Evolutionary conservation across 192 early-diverging fungal genomes (phyloP).

Genomic region (Paraglomus occultum): DNA sequence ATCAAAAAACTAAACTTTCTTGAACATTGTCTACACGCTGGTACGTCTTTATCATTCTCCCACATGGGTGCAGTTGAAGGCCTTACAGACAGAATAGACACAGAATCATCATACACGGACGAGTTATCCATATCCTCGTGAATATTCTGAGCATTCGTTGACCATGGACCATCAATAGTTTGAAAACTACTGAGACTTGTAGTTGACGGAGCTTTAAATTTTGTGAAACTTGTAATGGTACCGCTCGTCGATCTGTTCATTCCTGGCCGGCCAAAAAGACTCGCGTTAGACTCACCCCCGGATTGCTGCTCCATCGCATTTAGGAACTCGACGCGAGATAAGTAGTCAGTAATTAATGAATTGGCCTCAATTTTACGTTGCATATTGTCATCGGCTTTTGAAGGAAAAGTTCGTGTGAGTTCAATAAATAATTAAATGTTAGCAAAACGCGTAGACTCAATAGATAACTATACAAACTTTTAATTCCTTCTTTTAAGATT

Average conservation of each 20-base stretch:
- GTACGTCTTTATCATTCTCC: slow-evolving; percentile 74
- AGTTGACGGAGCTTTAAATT: slow-evolving; percentile 8
- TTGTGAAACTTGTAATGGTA: no score
- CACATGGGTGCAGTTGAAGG: slow-evolving; percentile 61
- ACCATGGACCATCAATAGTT: slow-evolving; percentile 16
- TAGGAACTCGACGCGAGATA: slow-evolving; percentile 54
- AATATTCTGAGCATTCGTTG: not conserved
- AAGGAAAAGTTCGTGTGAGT: not conserved
- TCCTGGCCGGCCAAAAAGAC: no score
- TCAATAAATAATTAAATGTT: not conserved
- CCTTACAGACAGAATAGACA: slow-evolving; percentile 13
- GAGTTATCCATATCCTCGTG: slow-evolving; percentile 2
- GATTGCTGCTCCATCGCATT: no score
- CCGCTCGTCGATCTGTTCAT: no score
- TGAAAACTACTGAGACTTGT: slow-evolving; percentile 23
- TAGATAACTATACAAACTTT: slow-evolving; percentile 43
- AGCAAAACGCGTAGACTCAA: not conserved
- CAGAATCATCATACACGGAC: not conserved
- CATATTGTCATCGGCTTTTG: slow-evolving; percentile 53
- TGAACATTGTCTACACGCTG: slow-evolving; percentile 65
- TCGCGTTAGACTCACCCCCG: no score
- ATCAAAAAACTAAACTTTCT: slow-evolving; percentile 71
- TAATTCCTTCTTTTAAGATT: slow-evolving; percentile 60
- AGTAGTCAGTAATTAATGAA: slow-evolving; percentile 42
- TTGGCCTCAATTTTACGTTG: slow-evolving; percentile 50